Base-by-base conservation (phyloP, 495 filamentous ascomycete genomes). In the Neurospora sp. region DNA sequence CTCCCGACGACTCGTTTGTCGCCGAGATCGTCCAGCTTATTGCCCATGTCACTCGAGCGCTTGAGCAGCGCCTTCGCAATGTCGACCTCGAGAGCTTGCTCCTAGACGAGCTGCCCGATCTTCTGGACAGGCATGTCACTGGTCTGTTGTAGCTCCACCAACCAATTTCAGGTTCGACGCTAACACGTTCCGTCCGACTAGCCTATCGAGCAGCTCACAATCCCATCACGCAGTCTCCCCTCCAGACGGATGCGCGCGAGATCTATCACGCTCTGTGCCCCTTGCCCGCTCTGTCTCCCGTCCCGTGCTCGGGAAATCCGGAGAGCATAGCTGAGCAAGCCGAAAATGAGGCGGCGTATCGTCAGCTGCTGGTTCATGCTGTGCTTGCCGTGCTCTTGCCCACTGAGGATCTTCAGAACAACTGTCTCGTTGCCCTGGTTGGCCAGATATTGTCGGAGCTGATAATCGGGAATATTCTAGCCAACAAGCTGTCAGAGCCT, bases 331-430 rank as follows among this genome's bases (percentile, higher is more conserved):
- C 84, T 71, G 83, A 87, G 74, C 93, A 96, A 80, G 83, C 82
- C 70, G 86, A 91, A 70, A 94, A 95, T 79, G 94, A 98, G 83
- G 85, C 86, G 23, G 85, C 88, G 71, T 97, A 96, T 83, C 89
- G 93, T 79, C 92, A 93, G 77, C 82, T 97, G 75, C 83, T 98
- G 14, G 93, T 92, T 18, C 89, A 93, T 75, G 92, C 89, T 5
- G 86, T 92, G 62, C 83, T 99, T 62, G 91, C 93, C 5, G 83
- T 97, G 59, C 85, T 98, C 35, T 86, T 99, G 40, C 96, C 96
- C 6, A 96, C 93, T 20, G 94, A 98, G 79, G 94, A 98, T 76
- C 86, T 98, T 11, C 90, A 94, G 77, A 98, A 96, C 81, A 88
- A 85, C 69, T 97, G 93, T 79, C 83, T 98, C 77, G 89, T 92